These are phyloP conservation scores for Rhytidiadelphus loreus DNA, from an alignment of 225 moss, liverwort and hornwort genomes.

Conservation along the genomic window DNA sequence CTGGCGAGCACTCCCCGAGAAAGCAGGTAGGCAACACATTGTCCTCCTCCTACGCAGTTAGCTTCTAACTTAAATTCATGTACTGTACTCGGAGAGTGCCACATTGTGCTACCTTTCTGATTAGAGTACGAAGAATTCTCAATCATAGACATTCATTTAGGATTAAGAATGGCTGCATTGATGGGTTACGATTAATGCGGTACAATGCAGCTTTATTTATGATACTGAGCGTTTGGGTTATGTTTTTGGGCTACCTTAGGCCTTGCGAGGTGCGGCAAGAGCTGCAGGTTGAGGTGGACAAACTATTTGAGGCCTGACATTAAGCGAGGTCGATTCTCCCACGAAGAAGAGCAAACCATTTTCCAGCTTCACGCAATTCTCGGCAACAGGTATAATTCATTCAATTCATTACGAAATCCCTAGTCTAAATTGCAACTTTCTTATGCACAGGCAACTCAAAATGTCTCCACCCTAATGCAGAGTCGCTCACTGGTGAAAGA, in stretches of 20 bases:
- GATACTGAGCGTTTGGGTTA: too few species aligned
- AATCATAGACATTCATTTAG: not conserved
- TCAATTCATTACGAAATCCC: not conserved
- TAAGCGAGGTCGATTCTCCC: constrained; percentile 22
- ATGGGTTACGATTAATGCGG: not conserved
- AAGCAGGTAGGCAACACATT: constrained; percentile 10
- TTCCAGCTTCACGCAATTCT: constrained; percentile 24
- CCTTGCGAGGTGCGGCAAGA: constrained; percentile 30
- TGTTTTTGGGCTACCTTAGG: not conserved
- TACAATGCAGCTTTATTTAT: not conserved
- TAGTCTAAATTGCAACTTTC: not conserved
- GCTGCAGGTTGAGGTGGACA: constrained; percentile 39
- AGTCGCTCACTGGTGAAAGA: not conserved
- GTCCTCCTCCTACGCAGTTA: not conserved
- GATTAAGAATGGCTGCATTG: not conserved
- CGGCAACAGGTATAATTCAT: constrained; percentile 21
- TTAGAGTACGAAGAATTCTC: not conserved
- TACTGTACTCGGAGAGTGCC: not conserved
- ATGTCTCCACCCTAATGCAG: not conserved
- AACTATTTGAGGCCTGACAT: constrained; percentile 30
- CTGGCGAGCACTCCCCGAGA: constrained; percentile 38
- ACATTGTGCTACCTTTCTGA: not conserved
- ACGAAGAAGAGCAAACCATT: constrained; percentile 18
- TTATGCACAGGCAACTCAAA: not conserved
- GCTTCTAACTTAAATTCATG: not conserved